These are phyloP conservation scores for Termitomyces titanicus DNA, from an alignment of 768 basidiomycete species.

Conservation along the genomic window DNA sequence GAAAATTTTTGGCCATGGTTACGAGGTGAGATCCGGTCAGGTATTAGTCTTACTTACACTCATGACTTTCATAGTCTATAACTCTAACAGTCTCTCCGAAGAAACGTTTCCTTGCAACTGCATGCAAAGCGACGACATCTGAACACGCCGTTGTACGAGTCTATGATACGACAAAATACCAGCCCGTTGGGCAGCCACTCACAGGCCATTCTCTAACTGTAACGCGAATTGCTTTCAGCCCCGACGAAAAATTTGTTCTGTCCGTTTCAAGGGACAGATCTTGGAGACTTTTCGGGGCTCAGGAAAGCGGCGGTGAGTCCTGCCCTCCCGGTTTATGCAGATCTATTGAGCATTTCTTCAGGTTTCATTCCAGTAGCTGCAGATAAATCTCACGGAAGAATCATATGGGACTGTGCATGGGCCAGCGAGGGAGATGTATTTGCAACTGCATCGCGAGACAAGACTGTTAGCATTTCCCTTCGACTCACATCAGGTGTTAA, in stretches of 20 bases:
- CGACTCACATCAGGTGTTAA: not conserved
- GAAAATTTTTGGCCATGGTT: constrained; percentile 97
- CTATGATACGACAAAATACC: constrained; percentile 70
- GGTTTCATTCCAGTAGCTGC: constrained; percentile 63
- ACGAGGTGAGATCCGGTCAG: constrained; percentile 60
- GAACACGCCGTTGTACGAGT: constrained; percentile 90
- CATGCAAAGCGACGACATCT: constrained; percentile 83
- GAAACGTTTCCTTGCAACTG: constrained; percentile 73
- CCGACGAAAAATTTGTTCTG: constrained; percentile 72
- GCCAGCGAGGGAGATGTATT: constrained; percentile 72
- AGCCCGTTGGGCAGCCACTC: constrained; percentile 67
- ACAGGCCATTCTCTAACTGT: constrained; percentile 86
- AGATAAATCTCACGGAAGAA: constrained; percentile 85
- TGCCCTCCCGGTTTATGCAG: not conserved
- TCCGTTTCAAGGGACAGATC: constrained; percentile 90
- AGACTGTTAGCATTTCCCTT: constrained; percentile 57
- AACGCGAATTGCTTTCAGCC: constrained; percentile 87
- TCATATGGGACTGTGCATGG: constrained; percentile 97
- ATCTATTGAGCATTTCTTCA: constrained; percentile 15
- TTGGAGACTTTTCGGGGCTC: constrained; percentile 75
- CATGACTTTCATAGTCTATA: constrained; percentile 54
- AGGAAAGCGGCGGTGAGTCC: constrained; percentile 37
- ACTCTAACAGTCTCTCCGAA: constrained; percentile 73
- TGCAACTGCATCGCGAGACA: constrained; percentile 93
- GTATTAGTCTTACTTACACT: not conserved